Percentiles rank a stretch among this genome's conserved stretches.
These are phyloP conservation scores for Scenedesmus sp. DNA, from an alignment of 163 green algal species.

Conservation along the genomic window DNA sequence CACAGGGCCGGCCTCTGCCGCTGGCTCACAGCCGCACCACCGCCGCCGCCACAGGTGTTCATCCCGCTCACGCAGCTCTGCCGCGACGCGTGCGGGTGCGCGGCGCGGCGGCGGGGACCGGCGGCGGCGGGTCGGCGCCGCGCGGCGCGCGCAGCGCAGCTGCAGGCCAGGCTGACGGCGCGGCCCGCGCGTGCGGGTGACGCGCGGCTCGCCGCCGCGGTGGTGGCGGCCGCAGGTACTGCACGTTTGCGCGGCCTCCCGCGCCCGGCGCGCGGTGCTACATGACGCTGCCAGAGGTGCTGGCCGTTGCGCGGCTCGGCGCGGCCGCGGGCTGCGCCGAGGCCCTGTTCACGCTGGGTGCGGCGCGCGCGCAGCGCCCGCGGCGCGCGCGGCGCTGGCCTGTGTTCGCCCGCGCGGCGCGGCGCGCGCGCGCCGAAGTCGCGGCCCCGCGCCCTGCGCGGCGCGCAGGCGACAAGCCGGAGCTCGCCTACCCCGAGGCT, in stretches of 20 bases:
- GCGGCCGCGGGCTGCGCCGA: slow-evolving; percentile 80
- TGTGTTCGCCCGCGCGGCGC: no score
- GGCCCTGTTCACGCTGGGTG: slow-evolving; percentile 89
- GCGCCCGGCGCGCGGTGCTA: slow-evolving; percentile 59
- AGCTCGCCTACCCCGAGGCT: slow-evolving; percentile 76
- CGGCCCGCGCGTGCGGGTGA: no score
- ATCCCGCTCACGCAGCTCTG: slow-evolving; percentile 86
- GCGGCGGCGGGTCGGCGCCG: no score
- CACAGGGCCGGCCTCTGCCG: background rate
- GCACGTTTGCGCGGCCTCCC: slow-evolving; percentile 84
- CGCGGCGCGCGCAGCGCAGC: no score
- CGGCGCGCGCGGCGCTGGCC: background rate
- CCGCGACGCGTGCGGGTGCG: slow-evolving; percentile 80
- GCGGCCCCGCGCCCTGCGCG: no score
- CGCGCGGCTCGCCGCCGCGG: no score
- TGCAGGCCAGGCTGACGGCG: no score
- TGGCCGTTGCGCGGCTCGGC: slow-evolving; percentile 72
- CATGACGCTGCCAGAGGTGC: slow-evolving; percentile 87
- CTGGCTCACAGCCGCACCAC: no score
- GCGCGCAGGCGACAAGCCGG: slow-evolving; percentile 81
- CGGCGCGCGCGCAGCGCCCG: no score
- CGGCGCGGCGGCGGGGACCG: no score
- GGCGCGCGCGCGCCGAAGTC: no score
- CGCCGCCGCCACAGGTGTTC: slow-evolving; percentile 75
- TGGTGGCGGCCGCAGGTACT: no score